These are phyloP conservation scores for Willaertia magna DNA, from an alignment of 208 protist species.

Conservation along the genomic window DNA sequence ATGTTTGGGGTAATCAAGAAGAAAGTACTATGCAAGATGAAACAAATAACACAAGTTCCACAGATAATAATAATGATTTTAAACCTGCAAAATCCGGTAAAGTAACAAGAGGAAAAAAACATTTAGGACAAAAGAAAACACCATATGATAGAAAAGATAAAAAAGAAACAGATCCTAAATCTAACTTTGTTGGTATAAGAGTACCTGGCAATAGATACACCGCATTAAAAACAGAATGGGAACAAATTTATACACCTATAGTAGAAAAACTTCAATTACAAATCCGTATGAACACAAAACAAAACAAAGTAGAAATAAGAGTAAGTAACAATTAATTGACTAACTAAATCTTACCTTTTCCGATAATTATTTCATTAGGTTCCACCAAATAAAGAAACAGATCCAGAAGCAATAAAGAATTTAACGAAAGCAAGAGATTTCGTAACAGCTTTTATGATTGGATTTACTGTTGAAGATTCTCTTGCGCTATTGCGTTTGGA, in stretches of 20 bases:
- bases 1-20: too few relatives aligned
- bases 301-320: conserved; percentile 80
- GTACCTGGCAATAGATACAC: conserved; percentile 91
- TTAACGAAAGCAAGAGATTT: conserved; percentile 83
- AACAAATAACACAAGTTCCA: too few relatives aligned
- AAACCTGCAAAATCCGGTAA: too few relatives aligned
- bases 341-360: neutral
- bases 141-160: too few relatives aligned
- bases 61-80: too few relatives aligned
- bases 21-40: too few relatives aligned
- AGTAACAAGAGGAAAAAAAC: too few relatives aligned
- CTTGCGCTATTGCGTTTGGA: conserved; percentile 97
- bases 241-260: conserved; percentile 94
- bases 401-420: conserved; percentile 73
- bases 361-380: conserved; percentile 38
- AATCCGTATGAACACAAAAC: conserved; percentile 94
- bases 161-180: too few relatives aligned
- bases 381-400: conserved; percentile 38
- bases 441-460: conserved; percentile 90
- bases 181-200: conserved; percentile 41
- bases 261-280: conserved; percentile 97
- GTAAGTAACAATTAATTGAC: conserved; percentile 34
- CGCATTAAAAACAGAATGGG: conserved; percentile 93
- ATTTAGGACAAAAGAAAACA: too few relatives aligned
- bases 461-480: conserved; percentile 88